phyloP scores from a whole-genome alignment of 2,329 filamentous ascomycete genomes.

The Neofusicoccum parvum region DNA sequence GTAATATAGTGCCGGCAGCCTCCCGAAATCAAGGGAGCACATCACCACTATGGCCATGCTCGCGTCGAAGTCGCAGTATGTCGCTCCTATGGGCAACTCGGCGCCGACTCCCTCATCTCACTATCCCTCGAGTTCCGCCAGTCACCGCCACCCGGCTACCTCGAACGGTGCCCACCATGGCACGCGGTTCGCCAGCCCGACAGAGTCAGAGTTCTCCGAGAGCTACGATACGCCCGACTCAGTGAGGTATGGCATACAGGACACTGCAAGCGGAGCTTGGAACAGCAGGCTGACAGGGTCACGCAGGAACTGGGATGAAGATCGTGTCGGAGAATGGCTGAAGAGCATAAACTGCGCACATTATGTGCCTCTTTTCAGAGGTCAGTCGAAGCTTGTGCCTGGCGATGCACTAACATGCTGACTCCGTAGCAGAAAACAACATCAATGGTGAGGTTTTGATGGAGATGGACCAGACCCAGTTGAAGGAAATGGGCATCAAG shows the following conservation, averaged over 20 bases:
- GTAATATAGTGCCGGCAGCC: not conserved
- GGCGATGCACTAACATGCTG: slow-evolving; percentile 26
- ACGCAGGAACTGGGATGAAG: slow-evolving; percentile 78
- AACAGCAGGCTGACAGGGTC: slow-evolving; percentile 26
- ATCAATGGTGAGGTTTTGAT: slow-evolving; percentile 97
- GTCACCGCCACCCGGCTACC: slow-evolving; percentile 39
- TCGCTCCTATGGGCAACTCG: slow-evolving; percentile 49
- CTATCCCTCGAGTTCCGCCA: slow-evolving; percentile 37
- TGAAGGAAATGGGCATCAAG: slow-evolving; percentile 98
- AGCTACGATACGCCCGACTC: slow-evolving; percentile 69
- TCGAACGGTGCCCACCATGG: slow-evolving; percentile 47
- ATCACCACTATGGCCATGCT: slow-evolving; percentile 68
- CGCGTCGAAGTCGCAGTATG: slow-evolving; percentile 72
- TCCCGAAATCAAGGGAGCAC: slow-evolving; percentile 6
- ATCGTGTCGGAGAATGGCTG: slow-evolving; percentile 88
- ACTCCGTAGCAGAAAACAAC: slow-evolving; percentile 66
- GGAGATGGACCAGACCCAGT: slow-evolving; percentile 93
- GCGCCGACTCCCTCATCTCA: slow-evolving; percentile 36
- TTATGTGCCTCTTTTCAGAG: slow-evolving; percentile 86
- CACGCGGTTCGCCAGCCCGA: slow-evolving; percentile 72
- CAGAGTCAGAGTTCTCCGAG: slow-evolving; percentile 91
- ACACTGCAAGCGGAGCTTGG: not conserved
- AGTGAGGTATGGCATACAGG: slow-evolving; percentile 38
- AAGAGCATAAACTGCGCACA: slow-evolving; percentile 89
- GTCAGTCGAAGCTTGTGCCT: slow-evolving; percentile 36